Base-by-base conservation (phyloP, 2,329 filamentous ascomycete species). In the Pseudocercospora macadamiae region DNA sequence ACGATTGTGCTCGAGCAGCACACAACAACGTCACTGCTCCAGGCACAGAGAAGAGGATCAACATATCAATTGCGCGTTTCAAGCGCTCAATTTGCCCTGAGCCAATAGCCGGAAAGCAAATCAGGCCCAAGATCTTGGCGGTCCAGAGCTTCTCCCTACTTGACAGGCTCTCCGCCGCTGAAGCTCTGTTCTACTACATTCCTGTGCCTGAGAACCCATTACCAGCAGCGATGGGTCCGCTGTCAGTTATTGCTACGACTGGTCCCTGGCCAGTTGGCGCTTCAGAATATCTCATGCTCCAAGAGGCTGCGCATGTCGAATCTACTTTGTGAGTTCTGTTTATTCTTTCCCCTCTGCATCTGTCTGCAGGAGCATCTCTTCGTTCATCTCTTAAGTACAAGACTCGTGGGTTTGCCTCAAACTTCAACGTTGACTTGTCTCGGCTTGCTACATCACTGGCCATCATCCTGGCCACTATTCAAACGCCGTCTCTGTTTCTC, bases 31-130 rank as follows among this genome's bases (percentile, higher is more conserved):
- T 44, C 39, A 44, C 39, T 12, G 39, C 39, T 23, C 19, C 39
- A 23, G 39, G 5, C 16, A 16, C 5, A 42, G 37, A 42, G 16
- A 42, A 42, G 37, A 42, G 16, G 39, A 44, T 23, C 39, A 23
- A 23, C 39, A 44, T 44, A 16, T 44, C 37, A 18, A n/a, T 21
- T 42, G 37, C 37, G n/a, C 37, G 37, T 42, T 21, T 42, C 37
- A 9, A 21, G 16, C 18, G 9, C 42, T 14, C 21, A 45, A 26
- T 45, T 23, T 47, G 12, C 28, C 42, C 42, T 47, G 42, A 2
- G 26, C 42, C 42, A 47, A 47, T 47, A n/a, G n/a, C n/a, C n/a
- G n/a, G n/a, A n/a, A n/a, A n/a, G n/a, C 42, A 47, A 25, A 47
- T 23, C 12, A 21, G 26, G 19, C 21, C 23, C 2, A 3, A 3